These are phyloP conservation scores for Septoria petroselini DNA, from an alignment of 2,329 filamentous ascomycete genomes.

Conservation along the genomic window DNA sequence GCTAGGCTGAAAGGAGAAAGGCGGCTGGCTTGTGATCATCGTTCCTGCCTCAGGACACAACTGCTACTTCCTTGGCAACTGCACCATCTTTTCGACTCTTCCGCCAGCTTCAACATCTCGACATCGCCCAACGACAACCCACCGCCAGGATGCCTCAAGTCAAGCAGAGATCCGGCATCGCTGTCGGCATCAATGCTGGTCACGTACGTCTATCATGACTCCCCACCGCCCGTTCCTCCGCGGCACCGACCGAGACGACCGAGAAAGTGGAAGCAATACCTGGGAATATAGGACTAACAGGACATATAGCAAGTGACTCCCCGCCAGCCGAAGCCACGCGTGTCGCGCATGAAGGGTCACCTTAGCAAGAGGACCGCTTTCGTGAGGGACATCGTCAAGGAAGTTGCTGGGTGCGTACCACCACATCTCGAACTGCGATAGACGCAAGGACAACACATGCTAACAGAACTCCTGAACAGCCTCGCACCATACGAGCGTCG, in stretches of 20 bases:
- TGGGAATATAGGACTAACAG: slow-evolving; percentile 26
- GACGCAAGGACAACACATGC: not conserved
- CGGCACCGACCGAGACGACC: slow-evolving; percentile 10
- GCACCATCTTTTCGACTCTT: not conserved
- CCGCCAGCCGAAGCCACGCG: slow-evolving; percentile 48
- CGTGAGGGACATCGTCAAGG: slow-evolving; percentile 95
- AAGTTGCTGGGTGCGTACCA: slow-evolving; percentile 79
- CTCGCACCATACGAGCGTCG: slow-evolving; percentile 76
- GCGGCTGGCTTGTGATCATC: not conserved
- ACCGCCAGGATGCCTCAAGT: slow-evolving; percentile 51
- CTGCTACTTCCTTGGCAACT: slow-evolving; percentile 4
- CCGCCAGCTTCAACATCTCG: slow-evolving; percentile 26
- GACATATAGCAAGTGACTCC: slow-evolving; percentile 50
- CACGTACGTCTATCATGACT: slow-evolving; percentile 55
- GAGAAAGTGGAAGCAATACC: slow-evolving; percentile 8
- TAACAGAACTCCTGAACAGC: slow-evolving; percentile 29
- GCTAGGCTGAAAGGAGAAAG: slow-evolving; percentile 1
- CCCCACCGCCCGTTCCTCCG: not conserved
- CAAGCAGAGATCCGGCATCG: slow-evolving; percentile 55
- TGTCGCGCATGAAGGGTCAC: slow-evolving; percentile 81
- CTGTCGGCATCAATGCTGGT: slow-evolving; percentile 62
- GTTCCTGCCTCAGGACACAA: not conserved
- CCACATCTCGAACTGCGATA: not conserved
- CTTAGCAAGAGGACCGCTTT: slow-evolving; percentile 96
- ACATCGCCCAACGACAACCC: slow-evolving; percentile 26